Percentiles rank a stretch among this genome's conserved stretches.
phyloP scores from a whole-genome alignment of 208 protist species.

The Leishmania guyanensis region DNA sequence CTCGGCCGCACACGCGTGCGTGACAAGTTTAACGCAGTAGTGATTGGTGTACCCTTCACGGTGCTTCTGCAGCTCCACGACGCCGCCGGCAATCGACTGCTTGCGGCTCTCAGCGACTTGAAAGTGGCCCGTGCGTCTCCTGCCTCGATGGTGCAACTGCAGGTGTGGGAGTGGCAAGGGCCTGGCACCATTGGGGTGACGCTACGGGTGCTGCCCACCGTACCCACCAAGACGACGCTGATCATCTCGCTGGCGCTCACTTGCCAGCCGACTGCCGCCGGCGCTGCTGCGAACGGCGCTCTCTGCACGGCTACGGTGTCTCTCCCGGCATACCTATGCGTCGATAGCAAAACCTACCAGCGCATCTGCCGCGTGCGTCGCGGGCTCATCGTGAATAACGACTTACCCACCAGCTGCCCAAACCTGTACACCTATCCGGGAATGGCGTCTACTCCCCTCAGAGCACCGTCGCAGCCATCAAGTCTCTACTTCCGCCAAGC shows the following conservation, averaged over 20 bases:
- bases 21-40: conserved; percentile 56
- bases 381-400: conserved; percentile 17
- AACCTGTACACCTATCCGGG: neutral
- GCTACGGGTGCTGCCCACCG: conserved; percentile 25
- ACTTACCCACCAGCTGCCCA: conserved; percentile 12
- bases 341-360: conserved; percentile 25
- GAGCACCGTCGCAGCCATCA: conserved; percentile 10
- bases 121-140: conserved; percentile 15
- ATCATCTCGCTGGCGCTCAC: conserved; percentile 18
- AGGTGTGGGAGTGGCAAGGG: conserved; percentile 14
- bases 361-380: conserved; percentile 25
- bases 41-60: conserved; percentile 57
- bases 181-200: conserved; percentile 21
- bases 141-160: conserved; percentile 20
- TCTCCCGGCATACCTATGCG: conserved; percentile 23
- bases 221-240: conserved; percentile 17
- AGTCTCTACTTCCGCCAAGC: conserved; percentile 31
- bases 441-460: neutral
- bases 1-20: conserved; percentile 37
- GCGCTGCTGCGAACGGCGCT: neutral
- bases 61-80: conserved; percentile 49
- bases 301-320: neutral
- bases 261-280: neutral
- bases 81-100: conserved; percentile 49
- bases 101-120: neutral